Conservation (phyloP, 352 stramenopile genomes). For the Globisporangium solare region DNA sequence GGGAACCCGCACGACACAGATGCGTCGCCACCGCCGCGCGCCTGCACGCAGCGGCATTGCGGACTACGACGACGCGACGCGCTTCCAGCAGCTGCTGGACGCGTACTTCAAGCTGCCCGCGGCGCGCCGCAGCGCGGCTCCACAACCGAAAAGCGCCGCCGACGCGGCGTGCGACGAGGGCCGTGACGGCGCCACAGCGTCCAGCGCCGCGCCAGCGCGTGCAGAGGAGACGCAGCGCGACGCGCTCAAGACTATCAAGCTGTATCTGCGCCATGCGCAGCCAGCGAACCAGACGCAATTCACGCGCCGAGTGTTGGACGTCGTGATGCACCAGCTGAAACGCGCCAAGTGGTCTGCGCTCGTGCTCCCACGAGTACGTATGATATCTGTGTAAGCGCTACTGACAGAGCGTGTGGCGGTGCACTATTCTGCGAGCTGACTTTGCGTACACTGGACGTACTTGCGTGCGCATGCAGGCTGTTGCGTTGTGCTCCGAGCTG, state of each 20-base stretch:
- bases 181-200: background rate
- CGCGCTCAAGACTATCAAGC: slow-evolving; percentile 30
- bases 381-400: too few species aligned
- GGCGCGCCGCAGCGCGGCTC: background rate
- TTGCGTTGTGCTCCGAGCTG: slow-evolving; percentile 43
- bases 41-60: background rate
- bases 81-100: slow-evolving; percentile 21
- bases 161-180: background rate
- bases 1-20: too few species aligned
- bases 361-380: slow-evolving; percentile 18
- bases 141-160: slow-evolving; percentile 8
- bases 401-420: background rate
- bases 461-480: slow-evolving; percentile 6
- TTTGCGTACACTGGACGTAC: background rate
- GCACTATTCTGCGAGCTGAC: background rate
- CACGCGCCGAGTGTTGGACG: slow-evolving; percentile 20
- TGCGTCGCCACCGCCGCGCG: too few species aligned
- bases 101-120: slow-evolving; percentile 21
- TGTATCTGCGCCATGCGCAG: slow-evolving; percentile 21
- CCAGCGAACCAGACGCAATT: slow-evolving; percentile 20
- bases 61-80: slow-evolving; percentile 15
- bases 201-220: background rate
- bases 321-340: slow-evolving; percentile 22
- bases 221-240: background rate
- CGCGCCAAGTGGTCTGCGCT: slow-evolving; percentile 9